Evolutionary conservation across 176 grass and related monocot genomes (phyloP).

Genomic region (Eragrostis curvula): DNA sequence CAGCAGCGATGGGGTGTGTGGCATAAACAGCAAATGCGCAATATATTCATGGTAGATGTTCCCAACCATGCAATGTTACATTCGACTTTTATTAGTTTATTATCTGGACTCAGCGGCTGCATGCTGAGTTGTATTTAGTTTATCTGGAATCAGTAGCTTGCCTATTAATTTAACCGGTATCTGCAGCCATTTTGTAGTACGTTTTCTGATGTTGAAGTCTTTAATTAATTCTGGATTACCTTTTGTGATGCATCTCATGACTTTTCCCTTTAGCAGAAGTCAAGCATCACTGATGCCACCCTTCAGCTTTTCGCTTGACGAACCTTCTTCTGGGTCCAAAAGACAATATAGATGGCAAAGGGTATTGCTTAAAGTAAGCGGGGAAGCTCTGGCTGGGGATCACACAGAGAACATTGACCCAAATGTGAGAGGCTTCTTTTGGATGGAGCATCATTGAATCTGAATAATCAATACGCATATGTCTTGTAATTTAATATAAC

Average conservation of each 20-base stretch:
- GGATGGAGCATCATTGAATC: background rate
- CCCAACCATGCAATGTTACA: background rate
- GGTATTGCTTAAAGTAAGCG: conserved; percentile 95
- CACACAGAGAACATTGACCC: conserved; percentile 85
- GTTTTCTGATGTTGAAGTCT: background rate
- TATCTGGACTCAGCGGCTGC: background rate
- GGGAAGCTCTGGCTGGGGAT: conserved; percentile 93
- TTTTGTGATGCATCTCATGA: background rate
- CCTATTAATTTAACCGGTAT: background rate
- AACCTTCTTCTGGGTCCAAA: conserved; percentile 58
- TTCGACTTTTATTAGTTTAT: background rate
- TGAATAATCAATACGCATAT: background rate
- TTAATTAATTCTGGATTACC: background rate
- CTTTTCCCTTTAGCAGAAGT: conserved; percentile 36
- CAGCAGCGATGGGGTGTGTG: no score
- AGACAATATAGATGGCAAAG: conserved; percentile 78
- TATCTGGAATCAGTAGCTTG: background rate
- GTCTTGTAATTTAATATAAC: conserved; percentile 18
- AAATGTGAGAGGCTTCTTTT: conserved; percentile 60
- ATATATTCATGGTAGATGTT: background rate
- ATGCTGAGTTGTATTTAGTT: background rate
- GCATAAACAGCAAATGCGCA: background rate
- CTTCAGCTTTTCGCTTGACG: conserved; percentile 64
- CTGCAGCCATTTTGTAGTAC: background rate
- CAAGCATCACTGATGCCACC: conserved; percentile 54